phyloP scores from a whole-genome alignment of 805 yeast species.

The Kuraishia piskuri region DNA sequence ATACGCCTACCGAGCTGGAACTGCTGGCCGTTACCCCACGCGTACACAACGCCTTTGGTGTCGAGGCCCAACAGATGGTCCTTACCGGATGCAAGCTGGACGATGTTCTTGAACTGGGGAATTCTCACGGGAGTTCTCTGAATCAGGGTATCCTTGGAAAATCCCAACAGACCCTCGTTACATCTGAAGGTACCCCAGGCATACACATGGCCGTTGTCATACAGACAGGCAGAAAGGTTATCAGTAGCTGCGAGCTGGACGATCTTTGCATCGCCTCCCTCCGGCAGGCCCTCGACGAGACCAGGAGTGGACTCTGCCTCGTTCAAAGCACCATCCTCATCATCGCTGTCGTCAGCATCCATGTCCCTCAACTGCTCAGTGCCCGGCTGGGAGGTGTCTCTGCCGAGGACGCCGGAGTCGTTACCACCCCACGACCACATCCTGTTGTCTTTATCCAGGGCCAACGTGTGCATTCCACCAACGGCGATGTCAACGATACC shows the following conservation, averaged over 20 bases:
- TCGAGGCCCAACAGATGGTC: constrained; percentile 87
- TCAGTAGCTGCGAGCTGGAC: constrained; percentile 89
- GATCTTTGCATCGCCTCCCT: constrained; percentile 35
- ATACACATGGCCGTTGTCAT: constrained; percentile 78
- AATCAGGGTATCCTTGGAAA: constrained; percentile 49
- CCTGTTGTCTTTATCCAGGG: constrained; percentile 63
- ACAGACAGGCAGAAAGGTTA: constrained; percentile 74
- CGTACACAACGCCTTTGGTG: constrained; percentile 75
- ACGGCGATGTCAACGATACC: constrained; percentile 82
- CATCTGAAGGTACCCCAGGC: constrained; percentile 98
- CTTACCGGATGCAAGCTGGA: constrained; percentile 84
- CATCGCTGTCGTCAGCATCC: constrained; percentile 50
- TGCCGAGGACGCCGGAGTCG: constrained; percentile 85
- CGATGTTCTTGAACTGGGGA: constrained; percentile 53
- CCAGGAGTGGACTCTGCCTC: constrained; percentile 87
- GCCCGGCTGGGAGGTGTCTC: constrained; percentile 61
- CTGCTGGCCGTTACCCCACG: constrained; percentile 98
- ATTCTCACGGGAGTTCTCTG: constrained; percentile 67
- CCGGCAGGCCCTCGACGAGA: constrained; percentile 58
- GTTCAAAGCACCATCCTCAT: constrained; percentile 80
- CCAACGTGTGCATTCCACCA: constrained; percentile 94
- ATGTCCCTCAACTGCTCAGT: constrained; percentile 61
- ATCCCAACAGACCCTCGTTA: constrained; percentile 87
- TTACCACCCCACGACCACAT: constrained; percentile 99
- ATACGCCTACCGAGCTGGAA: constrained; percentile 85